phyloP scores from a whole-genome alignment of 306 rosid species.

The Erythrophleum fordii region DNA sequence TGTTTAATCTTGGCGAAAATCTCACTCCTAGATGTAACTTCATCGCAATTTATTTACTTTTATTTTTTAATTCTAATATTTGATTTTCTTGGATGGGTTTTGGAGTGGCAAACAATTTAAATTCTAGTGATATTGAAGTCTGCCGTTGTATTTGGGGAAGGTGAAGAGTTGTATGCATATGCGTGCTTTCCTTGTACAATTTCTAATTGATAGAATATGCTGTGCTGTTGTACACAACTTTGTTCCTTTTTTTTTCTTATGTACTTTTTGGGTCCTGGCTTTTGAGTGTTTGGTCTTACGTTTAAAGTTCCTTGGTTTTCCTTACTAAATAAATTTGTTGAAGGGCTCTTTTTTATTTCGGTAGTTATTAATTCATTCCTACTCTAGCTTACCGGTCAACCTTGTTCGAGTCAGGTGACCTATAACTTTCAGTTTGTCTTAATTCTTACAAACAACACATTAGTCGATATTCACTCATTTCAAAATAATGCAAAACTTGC shows the following conservation, averaged over 20 bases:
- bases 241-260: not conserved
- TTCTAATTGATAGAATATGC: not conserved
- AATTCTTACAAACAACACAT: not conserved
- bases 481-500: not conserved
- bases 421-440: not conserved
- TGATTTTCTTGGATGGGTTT: not conserved
- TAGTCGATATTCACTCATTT: not conserved
- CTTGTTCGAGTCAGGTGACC: not conserved
- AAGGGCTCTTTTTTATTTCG: not conserved
- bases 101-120: not conserved
- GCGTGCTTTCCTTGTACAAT: not conserved
- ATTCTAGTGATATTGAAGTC: not conserved
- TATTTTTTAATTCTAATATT: not conserved
- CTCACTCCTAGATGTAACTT: slow-evolving; percentile 90
- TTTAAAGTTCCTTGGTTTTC: not conserved
- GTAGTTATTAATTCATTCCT: not conserved
- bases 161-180: not conserved
- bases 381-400: not conserved
- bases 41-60: not conserved
- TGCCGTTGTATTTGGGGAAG: not conserved
- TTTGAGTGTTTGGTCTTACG: not conserved
- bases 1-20: slow-evolving; percentile 87
- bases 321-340: not conserved
- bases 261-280: not conserved
- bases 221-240: not conserved